These are phyloP conservation scores for Colletotrichum aenigma DNA, from an alignment of 2,329 filamentous ascomycete species.

Conservation along the genomic window DNA sequence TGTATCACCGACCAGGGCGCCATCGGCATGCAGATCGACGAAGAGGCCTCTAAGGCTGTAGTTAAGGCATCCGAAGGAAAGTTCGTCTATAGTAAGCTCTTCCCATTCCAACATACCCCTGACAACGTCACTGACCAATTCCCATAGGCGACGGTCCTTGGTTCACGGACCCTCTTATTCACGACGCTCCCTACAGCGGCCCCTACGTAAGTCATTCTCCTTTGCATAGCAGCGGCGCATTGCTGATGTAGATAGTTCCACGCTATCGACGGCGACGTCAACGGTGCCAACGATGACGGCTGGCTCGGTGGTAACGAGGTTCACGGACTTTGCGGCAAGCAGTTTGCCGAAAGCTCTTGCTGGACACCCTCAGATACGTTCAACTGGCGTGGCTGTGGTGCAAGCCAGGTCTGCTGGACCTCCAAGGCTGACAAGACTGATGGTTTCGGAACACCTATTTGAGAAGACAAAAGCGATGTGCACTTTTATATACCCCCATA, in stretches of 20 bases:
- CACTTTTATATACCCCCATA: not conserved
- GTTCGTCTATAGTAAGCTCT: not conserved
- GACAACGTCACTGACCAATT: accelerated
- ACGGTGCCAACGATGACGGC: not conserved
- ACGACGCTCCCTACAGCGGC: not conserved
- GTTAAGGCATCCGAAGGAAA: not conserved
- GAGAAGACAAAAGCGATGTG: not conserved
- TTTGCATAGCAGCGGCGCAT: not conserved
- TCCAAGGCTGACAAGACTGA: not conserved
- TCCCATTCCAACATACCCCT: accelerated
- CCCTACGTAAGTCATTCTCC: accelerated
- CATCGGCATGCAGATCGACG: not conserved
- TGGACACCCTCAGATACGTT: not conserved
- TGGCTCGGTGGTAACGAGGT: not conserved
- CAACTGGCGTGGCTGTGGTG: not conserved
- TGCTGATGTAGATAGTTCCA: not conserved
- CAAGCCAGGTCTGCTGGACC: not conserved
- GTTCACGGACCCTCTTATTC: not conserved
- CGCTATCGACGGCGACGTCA: not conserved
- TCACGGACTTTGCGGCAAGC: not conserved
- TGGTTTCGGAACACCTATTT: not conserved
- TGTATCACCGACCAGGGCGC: not conserved
- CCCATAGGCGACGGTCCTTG: not conserved
- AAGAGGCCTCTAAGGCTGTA: not conserved
- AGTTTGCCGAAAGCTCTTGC: not conserved